A percentile compares a stretch with the other conserved stretches of the same genome.
These are phyloP conservation scores for Lomentospora prolificans DNA, from an alignment of 2,329 filamentous ascomycete genomes.

Conservation along the genomic window DNA sequence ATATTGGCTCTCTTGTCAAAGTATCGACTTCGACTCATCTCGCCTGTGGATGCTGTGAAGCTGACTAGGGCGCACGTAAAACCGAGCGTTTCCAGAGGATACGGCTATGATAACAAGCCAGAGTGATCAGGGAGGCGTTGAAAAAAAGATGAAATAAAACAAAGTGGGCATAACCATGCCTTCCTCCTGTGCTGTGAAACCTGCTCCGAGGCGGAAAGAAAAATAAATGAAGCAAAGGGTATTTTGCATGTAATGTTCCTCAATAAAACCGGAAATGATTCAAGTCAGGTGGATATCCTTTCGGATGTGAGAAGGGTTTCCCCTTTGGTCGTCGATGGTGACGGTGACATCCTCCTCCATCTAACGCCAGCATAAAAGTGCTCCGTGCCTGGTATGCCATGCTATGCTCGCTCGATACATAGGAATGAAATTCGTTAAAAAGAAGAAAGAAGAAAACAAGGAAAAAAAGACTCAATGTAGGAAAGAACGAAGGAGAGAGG, in stretches of 20 bases:
- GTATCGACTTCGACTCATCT: background rate
- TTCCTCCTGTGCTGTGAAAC: constrained; percentile 1
- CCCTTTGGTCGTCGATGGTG: background rate
- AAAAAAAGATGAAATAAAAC: background rate
- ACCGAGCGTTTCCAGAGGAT: background rate
- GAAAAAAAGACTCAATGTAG: too few species aligned
- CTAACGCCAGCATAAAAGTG: constrained; percentile 5
- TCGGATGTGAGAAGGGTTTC: background rate
- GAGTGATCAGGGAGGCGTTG: background rate
- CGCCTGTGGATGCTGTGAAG: background rate
- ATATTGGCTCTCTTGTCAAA: background rate
- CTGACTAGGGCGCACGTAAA: background rate
- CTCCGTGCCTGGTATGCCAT: constrained; percentile 5
- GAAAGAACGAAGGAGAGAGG: constrained; percentile 8
- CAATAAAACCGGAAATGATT: background rate
- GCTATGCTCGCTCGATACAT: constrained; percentile 25
- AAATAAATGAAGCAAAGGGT: background rate
- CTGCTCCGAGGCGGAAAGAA: background rate
- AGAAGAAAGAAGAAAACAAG: background rate
- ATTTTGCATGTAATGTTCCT: constrained; percentile 5
- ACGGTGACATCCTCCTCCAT: background rate
- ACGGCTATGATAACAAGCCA: background rate
- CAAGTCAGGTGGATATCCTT: background rate
- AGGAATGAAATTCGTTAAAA: constrained; percentile 3
- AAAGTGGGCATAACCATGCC: background rate